Evolutionary conservation across 495 filamentous ascomycete species (phyloP).

Genomic region (Penicillium daleae): DNA sequence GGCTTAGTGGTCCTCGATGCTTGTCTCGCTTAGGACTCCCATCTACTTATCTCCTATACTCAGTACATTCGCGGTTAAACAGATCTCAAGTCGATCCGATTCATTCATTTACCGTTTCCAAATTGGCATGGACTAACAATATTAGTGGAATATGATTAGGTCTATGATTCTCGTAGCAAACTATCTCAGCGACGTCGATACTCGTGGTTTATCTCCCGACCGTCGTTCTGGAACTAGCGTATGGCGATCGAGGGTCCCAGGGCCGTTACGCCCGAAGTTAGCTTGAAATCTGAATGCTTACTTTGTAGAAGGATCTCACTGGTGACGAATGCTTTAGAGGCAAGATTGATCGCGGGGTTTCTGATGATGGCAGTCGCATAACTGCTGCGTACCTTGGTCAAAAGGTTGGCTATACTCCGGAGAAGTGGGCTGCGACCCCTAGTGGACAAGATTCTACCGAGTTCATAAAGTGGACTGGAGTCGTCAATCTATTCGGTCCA

Average conservation of each 20-base stretch:
- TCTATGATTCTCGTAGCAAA: neutral
- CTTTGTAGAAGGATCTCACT: too few species aligned
- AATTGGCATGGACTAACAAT: neutral
- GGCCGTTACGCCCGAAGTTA: constrained; percentile 11
- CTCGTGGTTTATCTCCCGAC: neutral
- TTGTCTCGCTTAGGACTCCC: neutral
- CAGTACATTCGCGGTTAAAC: too few species aligned
- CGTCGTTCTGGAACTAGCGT: constrained; percentile 13
- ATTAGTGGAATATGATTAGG: neutral
- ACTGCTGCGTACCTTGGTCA: neutral
- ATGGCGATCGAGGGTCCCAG: constrained; percentile 24
- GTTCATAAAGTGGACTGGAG: too few species aligned
- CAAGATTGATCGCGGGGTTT: neutral
- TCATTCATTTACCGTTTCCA: neutral
- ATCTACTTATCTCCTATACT: too few species aligned
- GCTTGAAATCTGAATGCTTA: too few species aligned
- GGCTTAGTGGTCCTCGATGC: neutral
- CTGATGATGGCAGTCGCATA: neutral
- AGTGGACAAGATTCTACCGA: too few species aligned
- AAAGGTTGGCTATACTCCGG: too few species aligned
- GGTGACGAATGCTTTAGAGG: neutral
- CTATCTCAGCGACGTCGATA: neutral
- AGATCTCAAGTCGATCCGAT: neutral
- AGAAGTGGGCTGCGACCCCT: too few species aligned
- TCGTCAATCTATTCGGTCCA: too few species aligned